Conservation (phyloP, 2,329 filamentous ascomycete species). For the Trichoderma aggressivum region DNA sequence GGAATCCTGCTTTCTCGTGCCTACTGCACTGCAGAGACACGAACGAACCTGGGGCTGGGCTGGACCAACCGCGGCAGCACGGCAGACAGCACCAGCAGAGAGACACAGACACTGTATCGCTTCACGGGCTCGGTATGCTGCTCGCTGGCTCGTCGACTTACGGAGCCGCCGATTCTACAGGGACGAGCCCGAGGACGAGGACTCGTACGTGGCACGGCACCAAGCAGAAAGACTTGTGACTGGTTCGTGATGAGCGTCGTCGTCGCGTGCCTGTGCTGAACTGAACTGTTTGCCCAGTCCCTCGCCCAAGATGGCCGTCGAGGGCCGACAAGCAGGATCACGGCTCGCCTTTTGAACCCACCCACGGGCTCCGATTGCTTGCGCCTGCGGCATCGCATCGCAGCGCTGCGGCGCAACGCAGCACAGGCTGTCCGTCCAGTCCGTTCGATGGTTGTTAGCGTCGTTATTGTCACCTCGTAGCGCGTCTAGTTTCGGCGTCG, state of each 20-base stretch:
- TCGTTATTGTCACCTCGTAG: slow-evolving; percentile 17
- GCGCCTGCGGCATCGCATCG: background rate
- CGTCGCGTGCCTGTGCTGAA: background rate
- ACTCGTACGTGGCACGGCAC: slow-evolving; percentile 9
- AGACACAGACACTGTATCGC: background rate
- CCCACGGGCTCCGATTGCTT: background rate
- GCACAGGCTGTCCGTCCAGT: slow-evolving; percentile 8
- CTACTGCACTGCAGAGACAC: background rate
- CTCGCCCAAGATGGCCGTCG: background rate
- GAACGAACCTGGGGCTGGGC: background rate
- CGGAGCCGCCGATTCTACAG: slow-evolving; percentile 1
- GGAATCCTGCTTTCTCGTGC: slow-evolving; percentile 1
- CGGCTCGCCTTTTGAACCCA: slow-evolving; percentile 16
- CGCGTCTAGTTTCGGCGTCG: slow-evolving; percentile 15
- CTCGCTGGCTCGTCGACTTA: background rate
- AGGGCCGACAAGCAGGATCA: background rate
- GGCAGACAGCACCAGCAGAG: background rate
- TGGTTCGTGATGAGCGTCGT: background rate
- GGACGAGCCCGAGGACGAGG: background rate
- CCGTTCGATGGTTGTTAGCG: slow-evolving; percentile 15
- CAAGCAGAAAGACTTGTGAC: background rate
- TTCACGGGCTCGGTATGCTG: background rate
- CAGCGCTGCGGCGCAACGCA: slow-evolving; percentile 9
- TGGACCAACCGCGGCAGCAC: background rate
- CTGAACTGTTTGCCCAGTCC: background rate